phyloP scores from a whole-genome alignment of 805 yeast species.

The Candida saitoana region DNA sequence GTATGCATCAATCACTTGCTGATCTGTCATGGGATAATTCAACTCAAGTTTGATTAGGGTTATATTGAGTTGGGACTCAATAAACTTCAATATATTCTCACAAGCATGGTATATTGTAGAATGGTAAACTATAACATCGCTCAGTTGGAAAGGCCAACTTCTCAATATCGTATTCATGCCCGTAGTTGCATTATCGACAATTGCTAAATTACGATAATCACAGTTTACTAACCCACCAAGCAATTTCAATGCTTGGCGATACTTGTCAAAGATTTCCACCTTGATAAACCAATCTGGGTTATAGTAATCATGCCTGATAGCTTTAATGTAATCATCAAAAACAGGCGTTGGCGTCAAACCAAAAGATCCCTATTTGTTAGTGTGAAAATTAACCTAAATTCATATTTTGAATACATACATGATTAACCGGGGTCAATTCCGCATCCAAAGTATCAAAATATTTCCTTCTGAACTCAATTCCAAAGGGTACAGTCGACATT shows the following conservation, averaged over 20 bases:
- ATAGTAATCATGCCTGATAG: conserved; percentile 18
- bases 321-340: conserved; percentile 29
- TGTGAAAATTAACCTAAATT: neutral
- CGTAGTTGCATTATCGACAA: conserved; percentile 57
- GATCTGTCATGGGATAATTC: conserved; percentile 42
- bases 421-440: conserved; percentile 48
- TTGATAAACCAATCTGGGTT: conserved; percentile 48
- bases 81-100: conserved; percentile 44
- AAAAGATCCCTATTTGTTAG: conserved; percentile 43
- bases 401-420: conserved; percentile 16
- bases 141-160: conserved; percentile 46
- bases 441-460: conserved; percentile 43
- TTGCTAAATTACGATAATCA: conserved; percentile 45
- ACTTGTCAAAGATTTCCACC: conserved; percentile 20
- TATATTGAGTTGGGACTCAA: conserved; percentile 27
- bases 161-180: conserved; percentile 57
- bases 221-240: conserved; percentile 39
- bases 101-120: conserved; percentile 55
- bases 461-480: conserved; percentile 44
- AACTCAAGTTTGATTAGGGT: conserved; percentile 34
- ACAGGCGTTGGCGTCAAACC: conserved; percentile 55
- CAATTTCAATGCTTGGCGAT: conserved; percentile 35
- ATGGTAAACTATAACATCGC: conserved; percentile 49
- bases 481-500: conserved; percentile 31
- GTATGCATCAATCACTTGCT: conserved; percentile 22